Evolutionary conservation across 2,329 filamentous ascomycete genomes (phyloP).

Genomic region (Colletotrichum spinosum): DNA sequence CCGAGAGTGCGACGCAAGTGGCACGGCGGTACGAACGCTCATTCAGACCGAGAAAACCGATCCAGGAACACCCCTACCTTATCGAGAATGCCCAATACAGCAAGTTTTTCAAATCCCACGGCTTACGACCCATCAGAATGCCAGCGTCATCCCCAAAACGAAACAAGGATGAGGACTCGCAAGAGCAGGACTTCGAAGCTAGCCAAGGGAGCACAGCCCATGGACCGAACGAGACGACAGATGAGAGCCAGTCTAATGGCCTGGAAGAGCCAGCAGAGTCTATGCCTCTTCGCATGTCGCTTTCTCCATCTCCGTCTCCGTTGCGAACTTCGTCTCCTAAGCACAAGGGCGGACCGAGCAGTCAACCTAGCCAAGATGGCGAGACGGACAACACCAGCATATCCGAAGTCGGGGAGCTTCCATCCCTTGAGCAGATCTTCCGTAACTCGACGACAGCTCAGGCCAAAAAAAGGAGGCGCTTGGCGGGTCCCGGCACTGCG

Average conservation of each 20-base stretch:
- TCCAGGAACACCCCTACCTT: conserved; percentile 70
- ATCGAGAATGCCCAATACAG: conserved; percentile 68
- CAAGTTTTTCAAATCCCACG: conserved; percentile 64
- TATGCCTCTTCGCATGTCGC: conserved; percentile 3
- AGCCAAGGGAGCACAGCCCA: conserved; percentile 56
- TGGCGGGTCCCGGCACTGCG: neutral
- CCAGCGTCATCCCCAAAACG: conserved; percentile 43
- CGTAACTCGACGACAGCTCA: conserved; percentile 13
- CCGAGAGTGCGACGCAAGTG: conserved; percentile 36
- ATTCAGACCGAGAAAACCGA: conserved; percentile 69
- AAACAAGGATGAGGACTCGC: conserved; percentile 55
- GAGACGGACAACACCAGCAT: conserved; percentile 53
- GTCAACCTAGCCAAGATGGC: conserved; percentile 47
- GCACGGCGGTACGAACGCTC: conserved; percentile 57
- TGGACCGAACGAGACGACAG: conserved; percentile 43
- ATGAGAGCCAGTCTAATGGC: conserved; percentile 49
- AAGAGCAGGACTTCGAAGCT: conserved; percentile 63
- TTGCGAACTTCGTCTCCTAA: conserved; percentile 33
- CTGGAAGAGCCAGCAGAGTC: conserved; percentile 1
- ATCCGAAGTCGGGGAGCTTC: conserved; percentile 50
- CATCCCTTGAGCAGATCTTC: conserved; percentile 47
- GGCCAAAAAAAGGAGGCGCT: conserved; percentile 13
- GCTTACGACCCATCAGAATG: conserved; percentile 64
- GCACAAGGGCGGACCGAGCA: conserved; percentile 45
- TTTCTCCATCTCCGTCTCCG: conserved; percentile 16